Base-by-base conservation (phyloP, 768 basidiomycete genomes). In the Phlebiopsis flavidoalba region DNA sequence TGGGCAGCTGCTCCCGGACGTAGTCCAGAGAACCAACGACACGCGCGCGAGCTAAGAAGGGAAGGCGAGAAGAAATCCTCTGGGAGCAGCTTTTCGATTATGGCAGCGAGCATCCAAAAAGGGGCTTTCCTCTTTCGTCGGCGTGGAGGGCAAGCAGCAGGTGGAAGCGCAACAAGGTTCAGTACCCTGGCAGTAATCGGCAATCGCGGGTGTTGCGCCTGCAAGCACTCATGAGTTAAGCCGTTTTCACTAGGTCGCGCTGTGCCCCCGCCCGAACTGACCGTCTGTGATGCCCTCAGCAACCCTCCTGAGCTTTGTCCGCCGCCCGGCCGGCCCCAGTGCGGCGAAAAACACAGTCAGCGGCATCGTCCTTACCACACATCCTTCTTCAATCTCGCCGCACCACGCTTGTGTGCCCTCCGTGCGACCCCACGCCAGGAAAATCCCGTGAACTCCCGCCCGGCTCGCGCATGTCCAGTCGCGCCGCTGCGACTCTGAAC, bases 321-420 rank as follows among this genome's bases (percentile, higher is more conserved):
- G 98, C 95, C n/a, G n/a, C n/a, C n/a, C n/a, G n/a, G 2, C 97
- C 97, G 0, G 87, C 91, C 0, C 97, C 97, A 72, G 97, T 95
- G 0, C 96, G 94, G 0, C 97, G 75, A 98, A 99, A 78, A 97
- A 98, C 33, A 98, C 83, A 68, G 97, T 97, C 48, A 93, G 74
- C 0, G 95, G 95, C 89, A 96, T 89, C 67, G 95, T 91, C 79
- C 89, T 74, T 63, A n/a, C n/a, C 89, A 87, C 0, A 94, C 89
- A 68, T 98, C 96, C 75, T 98, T 98, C 77, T 98, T n/a, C 97
- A 60, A 99, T 98, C 75, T 99, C 97, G n/a, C 46, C 74, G 78
- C 56, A 76, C 73, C 14, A 88, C 87, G 33, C 79, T 72, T n/a
- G n/a, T n/a, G 45, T 75, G 83, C 26, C 75, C 71, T 0, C 73